These are phyloP conservation scores for Flaveria robusta DNA, from an alignment of 129 eudicot species.

Conservation along the genomic window DNA sequence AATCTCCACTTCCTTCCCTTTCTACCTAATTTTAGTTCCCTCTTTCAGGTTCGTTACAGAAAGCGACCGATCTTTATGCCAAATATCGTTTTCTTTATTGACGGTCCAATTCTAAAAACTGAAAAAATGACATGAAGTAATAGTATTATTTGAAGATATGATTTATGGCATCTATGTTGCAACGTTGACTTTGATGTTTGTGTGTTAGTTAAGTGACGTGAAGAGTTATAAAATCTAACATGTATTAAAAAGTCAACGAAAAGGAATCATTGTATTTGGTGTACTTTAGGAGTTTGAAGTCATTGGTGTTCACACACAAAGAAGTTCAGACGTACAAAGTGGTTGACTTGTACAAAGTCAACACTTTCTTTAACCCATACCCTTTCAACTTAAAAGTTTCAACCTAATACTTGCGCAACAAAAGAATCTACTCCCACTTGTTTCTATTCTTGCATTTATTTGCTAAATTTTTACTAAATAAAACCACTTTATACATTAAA, in stretches of 20 bases:
- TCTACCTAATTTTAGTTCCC: neutral
- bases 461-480: neutral
- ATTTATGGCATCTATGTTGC: neutral
- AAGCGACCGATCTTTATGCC: neutral
- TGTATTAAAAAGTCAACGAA: neutral
- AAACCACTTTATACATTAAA: neutral
- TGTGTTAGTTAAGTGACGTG: neutral
- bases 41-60: neutral
- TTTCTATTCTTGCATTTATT: neutral
- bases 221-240: neutral
- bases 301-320: conserved; percentile 9
- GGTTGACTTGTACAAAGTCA: conserved; percentile 10
- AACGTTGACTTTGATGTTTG: conserved; percentile 1
- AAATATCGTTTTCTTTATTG: neutral
- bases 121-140: neutral
- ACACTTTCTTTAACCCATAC: neutral
- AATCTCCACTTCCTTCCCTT: neutral
- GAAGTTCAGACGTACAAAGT: conserved; percentile 5
- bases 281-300: conserved; percentile 13
- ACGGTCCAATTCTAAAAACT: neutral
- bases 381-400: neutral
- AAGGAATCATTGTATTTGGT: conserved; percentile 2
- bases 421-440: conserved; percentile 13
- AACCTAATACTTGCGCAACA: neutral
- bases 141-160: neutral